These are phyloP conservation scores for Stenogyne calaminthoides DNA, from an alignment of 305 asterid genomes.

Conservation along the genomic window DNA sequence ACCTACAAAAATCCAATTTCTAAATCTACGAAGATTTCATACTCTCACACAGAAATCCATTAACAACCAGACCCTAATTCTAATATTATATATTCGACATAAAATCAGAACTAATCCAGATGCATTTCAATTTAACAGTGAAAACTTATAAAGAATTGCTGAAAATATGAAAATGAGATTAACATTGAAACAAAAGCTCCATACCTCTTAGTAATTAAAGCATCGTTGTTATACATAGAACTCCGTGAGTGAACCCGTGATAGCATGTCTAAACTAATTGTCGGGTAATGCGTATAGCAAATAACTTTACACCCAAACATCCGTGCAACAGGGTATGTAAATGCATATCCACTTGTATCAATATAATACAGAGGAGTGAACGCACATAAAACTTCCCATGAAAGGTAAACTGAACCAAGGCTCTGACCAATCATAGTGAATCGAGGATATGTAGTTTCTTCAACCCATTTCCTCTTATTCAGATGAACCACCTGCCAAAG, in stretches of 20 bases:
- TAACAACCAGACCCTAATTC: neutral
- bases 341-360: slow-evolving; percentile 96
- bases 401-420: slow-evolving; percentile 83
- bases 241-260: slow-evolving; percentile 75
- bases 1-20: neutral
- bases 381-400: slow-evolving; percentile 86
- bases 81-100: neutral
- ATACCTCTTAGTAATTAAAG: slow-evolving; percentile 79
- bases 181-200: neutral
- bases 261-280: slow-evolving; percentile 94
- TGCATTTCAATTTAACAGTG: neutral
- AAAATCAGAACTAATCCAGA: neutral
- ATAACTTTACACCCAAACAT: slow-evolving; percentile 73
- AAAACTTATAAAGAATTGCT: neutral
- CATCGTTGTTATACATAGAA: slow-evolving; percentile 88
- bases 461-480: slow-evolving; percentile 79
- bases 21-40: neutral
- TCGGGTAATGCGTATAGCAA: slow-evolving; percentile 94
- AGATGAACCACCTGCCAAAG: slow-evolving; percentile 76
- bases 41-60: neutral
- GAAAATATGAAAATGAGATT: slow-evolving; percentile 9
- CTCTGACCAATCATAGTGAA: slow-evolving; percentile 98
- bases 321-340: slow-evolving; percentile 89
- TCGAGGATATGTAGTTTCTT: slow-evolving; percentile 85
- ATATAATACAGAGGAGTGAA: slow-evolving; percentile 73